Evolutionary conservation across 2,329 filamentous ascomycete species (phyloP).

Genomic region (Zarea fungicola): DNA sequence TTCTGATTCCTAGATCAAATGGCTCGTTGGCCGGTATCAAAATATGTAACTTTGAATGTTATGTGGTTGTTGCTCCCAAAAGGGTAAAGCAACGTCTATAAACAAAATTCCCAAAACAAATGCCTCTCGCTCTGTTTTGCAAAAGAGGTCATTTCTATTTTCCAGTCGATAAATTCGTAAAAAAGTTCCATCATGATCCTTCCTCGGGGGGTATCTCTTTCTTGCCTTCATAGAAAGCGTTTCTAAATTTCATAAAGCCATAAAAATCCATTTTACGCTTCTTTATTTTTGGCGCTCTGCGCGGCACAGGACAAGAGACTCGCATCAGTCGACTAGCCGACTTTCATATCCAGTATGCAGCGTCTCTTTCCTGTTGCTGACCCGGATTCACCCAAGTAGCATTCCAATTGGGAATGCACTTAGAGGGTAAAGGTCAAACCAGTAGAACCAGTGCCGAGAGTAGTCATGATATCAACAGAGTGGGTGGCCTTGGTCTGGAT

Average conservation of each 20-base stretch:
- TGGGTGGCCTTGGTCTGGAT: constrained; percentile 49
- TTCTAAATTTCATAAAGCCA: constrained; percentile 6
- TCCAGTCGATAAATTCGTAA: not conserved
- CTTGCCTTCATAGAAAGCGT: not conserved
- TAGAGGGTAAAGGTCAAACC: constrained; percentile 19
- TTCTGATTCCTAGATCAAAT: no score
- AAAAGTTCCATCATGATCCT: constrained; percentile 2
- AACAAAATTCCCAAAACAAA: no score
- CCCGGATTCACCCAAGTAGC: not conserved
- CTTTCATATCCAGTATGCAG: constrained; percentile 6
- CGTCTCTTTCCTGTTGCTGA: not conserved
- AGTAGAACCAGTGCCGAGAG: constrained; percentile 36
- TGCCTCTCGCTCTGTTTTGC: constrained; percentile 2
- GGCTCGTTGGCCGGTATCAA: no score
- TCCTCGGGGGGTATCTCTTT: constrained; percentile 12
- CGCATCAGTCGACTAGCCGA: constrained; percentile 12
- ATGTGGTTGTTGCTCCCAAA: no score
- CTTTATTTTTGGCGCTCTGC: constrained; percentile 5
- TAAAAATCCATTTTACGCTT: constrained; percentile 14
- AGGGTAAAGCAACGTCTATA: no score
- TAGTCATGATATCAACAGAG: constrained; percentile 46
- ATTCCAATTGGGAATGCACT: not conserved
- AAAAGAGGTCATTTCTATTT: not conserved
- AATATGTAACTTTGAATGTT: no score
- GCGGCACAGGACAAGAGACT: not conserved